Base-by-base conservation (phyloP, 768 basidiomycete genomes). In the Leccinum ochraceum region DNA sequence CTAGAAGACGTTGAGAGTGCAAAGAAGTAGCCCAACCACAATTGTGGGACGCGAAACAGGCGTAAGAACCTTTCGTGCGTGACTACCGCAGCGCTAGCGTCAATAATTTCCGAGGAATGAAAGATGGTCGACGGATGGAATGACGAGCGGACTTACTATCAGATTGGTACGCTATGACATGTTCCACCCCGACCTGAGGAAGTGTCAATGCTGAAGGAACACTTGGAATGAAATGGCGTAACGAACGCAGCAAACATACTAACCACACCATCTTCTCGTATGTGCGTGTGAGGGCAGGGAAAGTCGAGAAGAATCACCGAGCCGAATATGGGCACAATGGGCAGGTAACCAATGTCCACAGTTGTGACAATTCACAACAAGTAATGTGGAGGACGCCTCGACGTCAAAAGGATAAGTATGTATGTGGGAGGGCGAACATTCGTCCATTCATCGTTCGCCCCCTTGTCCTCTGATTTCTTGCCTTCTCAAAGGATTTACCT, bases 51-150 rank as follows among this genome's bases (percentile, higher is more conserved):
- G 20, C 37, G 48, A 32, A 56, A 60, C 32, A 56, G 57, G 58
- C 37, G 59, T 37, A 50, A 58, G 57, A 51, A 46, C 59, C 57
- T 70, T 57, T 53, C 57, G 62, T 62, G 52, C 34, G 49, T 56
- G 58, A 57, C 62, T 44, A 17, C 46, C 54, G 50, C 57, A 68
- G 51, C 34, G 53, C 46, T 24, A 57, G 60, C 60, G 59, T 48
- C 17, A 3, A 60, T 71, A 68, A 72, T 71, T 63, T 72, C 70
- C 70, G 70, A 60, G 16, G 66, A 68, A 71, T 69, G 70, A 71
- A 70, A 53, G 20, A 28, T 55, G 51, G 60, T 54, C 13, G 34
- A 59, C 49, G 51, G 59, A 59, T 63, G 63, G 52, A 61, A 66
- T 57, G 63, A 63, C 39, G 58, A 28, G 22, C 54, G 62, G 57